phyloP scores from a whole-genome alignment of 345 rosid species.

The Carallia brachiata region DNA sequence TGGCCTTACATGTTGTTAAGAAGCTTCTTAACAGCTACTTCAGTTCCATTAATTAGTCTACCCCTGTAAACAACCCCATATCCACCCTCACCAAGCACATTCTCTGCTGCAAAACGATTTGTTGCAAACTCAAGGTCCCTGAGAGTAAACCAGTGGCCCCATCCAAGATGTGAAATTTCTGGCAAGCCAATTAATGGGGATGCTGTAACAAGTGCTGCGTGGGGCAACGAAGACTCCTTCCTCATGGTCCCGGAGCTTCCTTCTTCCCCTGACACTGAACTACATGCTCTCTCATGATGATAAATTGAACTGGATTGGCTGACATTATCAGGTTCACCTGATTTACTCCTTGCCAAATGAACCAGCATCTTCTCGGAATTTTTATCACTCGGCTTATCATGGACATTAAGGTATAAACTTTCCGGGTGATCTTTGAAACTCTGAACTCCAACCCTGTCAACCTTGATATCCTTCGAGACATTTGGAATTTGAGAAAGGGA shows the following conservation, averaged over 20 bases:
- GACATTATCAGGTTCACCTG: slow-evolving; percentile 72
- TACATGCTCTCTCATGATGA: slow-evolving; percentile 65
- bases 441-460: slow-evolving; percentile 66
- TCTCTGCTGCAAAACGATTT: slow-evolving; percentile 64
- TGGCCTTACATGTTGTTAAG: slow-evolving; percentile 86
- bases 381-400: slow-evolving; percentile 57
- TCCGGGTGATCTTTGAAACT: slow-evolving; percentile 44
- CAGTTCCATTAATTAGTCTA: slow-evolving; percentile 80
- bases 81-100: slow-evolving; percentile 97
- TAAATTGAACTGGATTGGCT: slow-evolving; percentile 77
- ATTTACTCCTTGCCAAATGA: slow-evolving; percentile 64
- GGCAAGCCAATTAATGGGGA: slow-evolving; percentile 95
- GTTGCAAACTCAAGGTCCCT: slow-evolving; percentile 94
- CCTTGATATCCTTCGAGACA: slow-evolving; percentile 81
- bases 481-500: slow-evolving; percentile 68
- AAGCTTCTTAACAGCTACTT: slow-evolving; percentile 96
- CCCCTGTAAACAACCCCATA: slow-evolving; percentile 95
- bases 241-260: slow-evolving; percentile 67
- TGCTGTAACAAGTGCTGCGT: slow-evolving; percentile 65
- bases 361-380: slow-evolving; percentile 47
- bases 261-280: slow-evolving; percentile 88
- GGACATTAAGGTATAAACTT: slow-evolving; percentile 39
- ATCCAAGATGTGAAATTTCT: slow-evolving; percentile 91
- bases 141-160: slow-evolving; percentile 99
- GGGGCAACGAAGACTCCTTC: slow-evolving; percentile 49